Evolutionary conservation across 2,329 filamentous ascomycete species (phyloP).

Genomic region (Grosmannia penicillata): DNA sequence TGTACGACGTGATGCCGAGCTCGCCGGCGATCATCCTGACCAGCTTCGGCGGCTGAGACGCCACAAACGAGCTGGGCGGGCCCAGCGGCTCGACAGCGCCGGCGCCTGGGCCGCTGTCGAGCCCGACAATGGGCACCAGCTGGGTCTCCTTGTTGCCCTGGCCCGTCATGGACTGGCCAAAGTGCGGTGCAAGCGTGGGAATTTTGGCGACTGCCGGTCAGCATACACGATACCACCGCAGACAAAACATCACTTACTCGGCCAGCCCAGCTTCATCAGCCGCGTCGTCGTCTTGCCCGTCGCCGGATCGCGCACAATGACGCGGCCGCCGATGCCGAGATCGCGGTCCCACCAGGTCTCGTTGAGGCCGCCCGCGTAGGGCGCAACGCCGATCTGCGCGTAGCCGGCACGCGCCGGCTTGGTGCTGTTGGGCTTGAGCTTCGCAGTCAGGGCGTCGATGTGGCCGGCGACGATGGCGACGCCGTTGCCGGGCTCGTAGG

Average conservation of each 20-base stretch:
- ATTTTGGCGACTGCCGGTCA: conserved; percentile 55
- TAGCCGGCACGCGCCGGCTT: conserved; percentile 78
- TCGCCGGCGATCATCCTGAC: conserved; percentile 70
- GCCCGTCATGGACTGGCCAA: conserved; percentile 60
- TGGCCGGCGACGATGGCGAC: conserved; percentile 57
- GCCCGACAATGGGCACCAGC: conserved; percentile 83
- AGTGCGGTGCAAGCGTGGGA: conserved; percentile 85
- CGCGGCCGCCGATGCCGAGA: conserved; percentile 75
- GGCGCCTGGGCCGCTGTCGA: conserved; percentile 54
- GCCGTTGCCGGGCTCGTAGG: conserved; percentile 20
- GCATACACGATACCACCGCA: not conserved
- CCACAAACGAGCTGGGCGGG: conserved; percentile 55
- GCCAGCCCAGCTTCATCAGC: conserved; percentile 87
- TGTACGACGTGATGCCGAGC: conserved; percentile 58
- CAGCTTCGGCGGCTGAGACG: conserved; percentile 72
- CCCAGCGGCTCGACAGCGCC: conserved; percentile 31
- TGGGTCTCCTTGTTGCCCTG: conserved; percentile 75
- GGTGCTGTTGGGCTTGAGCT: conserved; percentile 79
- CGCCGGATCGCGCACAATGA: conserved; percentile 60
- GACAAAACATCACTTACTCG: conserved; percentile 32
- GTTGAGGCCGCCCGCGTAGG: conserved; percentile 79
- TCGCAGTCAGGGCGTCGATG: conserved; percentile 81
- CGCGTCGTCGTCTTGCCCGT: conserved; percentile 65
- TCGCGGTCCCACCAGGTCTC: conserved; percentile 96
- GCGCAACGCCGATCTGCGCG: conserved; percentile 77